A percentile compares a stretch with the other conserved stretches of the same genome.
phyloP scores from a whole-genome alignment of 108 stramenopile genomes.

The Pseudonitzschia delicatissima region DNA sequence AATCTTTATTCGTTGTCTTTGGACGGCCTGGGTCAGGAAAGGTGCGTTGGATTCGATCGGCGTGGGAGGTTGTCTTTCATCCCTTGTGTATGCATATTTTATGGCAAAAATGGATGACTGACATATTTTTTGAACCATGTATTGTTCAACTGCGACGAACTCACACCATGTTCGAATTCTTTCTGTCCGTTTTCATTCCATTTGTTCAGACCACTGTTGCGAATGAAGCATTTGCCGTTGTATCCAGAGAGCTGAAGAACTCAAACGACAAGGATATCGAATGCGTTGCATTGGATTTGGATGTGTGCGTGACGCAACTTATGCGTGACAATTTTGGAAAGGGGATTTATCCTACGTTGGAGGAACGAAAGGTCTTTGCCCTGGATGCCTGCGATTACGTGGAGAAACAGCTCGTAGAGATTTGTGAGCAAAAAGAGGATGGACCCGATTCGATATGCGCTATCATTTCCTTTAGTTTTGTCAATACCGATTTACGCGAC shows the following conservation, averaged over 20 bases:
- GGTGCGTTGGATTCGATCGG: too few relatives aligned
- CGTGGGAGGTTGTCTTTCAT: too few relatives aligned
- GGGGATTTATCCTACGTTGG: slow-evolving; percentile 61
- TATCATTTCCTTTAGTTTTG: slow-evolving; percentile 62
- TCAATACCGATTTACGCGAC: slow-evolving; percentile 59
- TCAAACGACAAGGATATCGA: background rate
- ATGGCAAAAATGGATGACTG: too few relatives aligned
- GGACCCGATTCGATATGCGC: background rate
- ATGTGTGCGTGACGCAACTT: slow-evolving; percentile 70
- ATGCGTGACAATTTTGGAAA: slow-evolving; percentile 72
- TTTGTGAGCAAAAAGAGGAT: slow-evolving; percentile 8
- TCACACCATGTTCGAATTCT: too few relatives aligned
- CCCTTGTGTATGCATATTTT: too few relatives aligned
- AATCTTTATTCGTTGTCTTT: slow-evolving; percentile 26
- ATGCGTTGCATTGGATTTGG: slow-evolving; percentile 38
- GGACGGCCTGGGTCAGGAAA: slow-evolving; percentile 42
- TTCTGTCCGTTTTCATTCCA: too few relatives aligned
- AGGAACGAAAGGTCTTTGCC: slow-evolving; percentile 52
- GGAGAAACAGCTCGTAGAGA: slow-evolving; percentile 18
- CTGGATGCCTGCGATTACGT: slow-evolving; percentile 48
- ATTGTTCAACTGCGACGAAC: too few relatives aligned
- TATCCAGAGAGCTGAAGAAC: background rate
- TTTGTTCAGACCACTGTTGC: slow-evolving; percentile 34
- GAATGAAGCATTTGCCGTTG: slow-evolving; percentile 15
- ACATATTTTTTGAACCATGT: too few relatives aligned